Percentiles rank a stretch among this genome's conserved stretches.
Evolutionary conservation across 2,329 filamentous ascomycete genomes (phyloP).

Genomic region (Neonectria hederae): DNA sequence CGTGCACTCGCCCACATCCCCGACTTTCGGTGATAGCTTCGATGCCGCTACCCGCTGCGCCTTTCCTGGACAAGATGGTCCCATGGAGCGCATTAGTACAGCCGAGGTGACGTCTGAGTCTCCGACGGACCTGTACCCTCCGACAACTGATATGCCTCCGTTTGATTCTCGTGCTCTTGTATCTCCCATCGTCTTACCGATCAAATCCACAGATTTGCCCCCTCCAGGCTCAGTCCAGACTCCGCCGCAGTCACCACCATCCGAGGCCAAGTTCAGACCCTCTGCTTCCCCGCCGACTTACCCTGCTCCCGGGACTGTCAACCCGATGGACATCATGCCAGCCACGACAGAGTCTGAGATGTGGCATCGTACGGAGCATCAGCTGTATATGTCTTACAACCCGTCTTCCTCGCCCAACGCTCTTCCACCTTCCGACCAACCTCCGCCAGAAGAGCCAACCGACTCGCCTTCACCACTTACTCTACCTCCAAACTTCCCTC

Average conservation of each 20-base stretch:
- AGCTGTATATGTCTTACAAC: slow-evolving; percentile 44
- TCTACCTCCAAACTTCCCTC: slow-evolving; percentile 32
- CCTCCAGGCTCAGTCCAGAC: slow-evolving; percentile 35
- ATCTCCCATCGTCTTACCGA: slow-evolving; percentile 36
- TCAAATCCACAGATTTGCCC: slow-evolving; percentile 10
- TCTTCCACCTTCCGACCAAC: slow-evolving; percentile 22
- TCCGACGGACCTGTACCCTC: slow-evolving; percentile 43
- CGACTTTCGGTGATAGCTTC: slow-evolving; percentile 28
- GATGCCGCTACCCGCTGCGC: slow-evolving; percentile 21
- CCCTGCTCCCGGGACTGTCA: slow-evolving; percentile 59
- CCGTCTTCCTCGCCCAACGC: slow-evolving; percentile 39
- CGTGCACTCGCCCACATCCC: slow-evolving; percentile 40
- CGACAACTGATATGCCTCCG: slow-evolving; percentile 27
- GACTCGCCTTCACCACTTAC: slow-evolving; percentile 43
- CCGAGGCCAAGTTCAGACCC: slow-evolving; percentile 34
- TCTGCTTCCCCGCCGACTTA: slow-evolving; percentile 45
- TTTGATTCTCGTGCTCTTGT: slow-evolving; percentile 31
- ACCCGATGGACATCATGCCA: slow-evolving; percentile 65
- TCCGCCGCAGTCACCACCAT: slow-evolving; percentile 41
- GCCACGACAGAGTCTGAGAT: slow-evolving; percentile 50
- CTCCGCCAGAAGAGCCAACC: slow-evolving; percentile 27
- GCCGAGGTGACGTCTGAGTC: slow-evolving; percentile 42
- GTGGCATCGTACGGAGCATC: slow-evolving; percentile 50
- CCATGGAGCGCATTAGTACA: slow-evolving; percentile 39
- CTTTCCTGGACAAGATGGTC: slow-evolving; percentile 25